Base-by-base conservation (phyloP, 495 filamentous ascomycete genomes). In the Stereocaulon alpinum region DNA sequence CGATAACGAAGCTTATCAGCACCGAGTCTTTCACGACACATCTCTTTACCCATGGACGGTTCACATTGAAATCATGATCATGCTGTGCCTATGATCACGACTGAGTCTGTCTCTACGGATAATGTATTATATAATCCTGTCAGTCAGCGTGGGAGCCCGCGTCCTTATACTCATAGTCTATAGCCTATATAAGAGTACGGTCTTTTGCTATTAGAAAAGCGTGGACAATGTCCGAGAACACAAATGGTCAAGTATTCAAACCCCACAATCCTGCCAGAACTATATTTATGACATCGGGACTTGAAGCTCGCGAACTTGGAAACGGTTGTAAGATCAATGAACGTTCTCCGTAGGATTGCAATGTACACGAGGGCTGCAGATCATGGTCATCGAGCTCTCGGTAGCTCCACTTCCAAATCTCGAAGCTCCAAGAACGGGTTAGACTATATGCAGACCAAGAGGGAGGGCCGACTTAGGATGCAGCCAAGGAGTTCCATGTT, bases 41-140 rank as follows among this genome's bases (percentile, higher is more conserved):
- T 30, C 10, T 32, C 14, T 52, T 52, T 52, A n/a, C 49, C 34
- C 12, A 11, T 52, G 27, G 6, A 2, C 18, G 30, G n/a, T 52
- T 52, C 9, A 52, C 10, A 52, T 52, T n/a, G 5, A 50, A 12
- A 17, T 50, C 15, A 50, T 22, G 47, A 50, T 50, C 47, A 32
- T 50, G 47, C 47, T 50, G 47, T 30, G 47, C 47, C 27, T 52
- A 55, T 12, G 52, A 55, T 55, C 52, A 55, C 37, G 49, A 52
- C 12, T 11, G 49, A 34, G 37, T 30, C 37, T 41, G 52, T 55
- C 34, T 43, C 52, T 55, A 41, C 37, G 52, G 52, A 55, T 17
- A 41, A 12, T 40, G 9, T 55, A 55, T 55, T 55, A n/a, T 42
- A 34, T 55, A 42, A 55, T 27, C 52, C 52, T 55, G 32, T 55